Evolutionary conservation across 2,329 filamentous ascomycete genomes (phyloP).

Genomic region (Alternaria dauci): DNA sequence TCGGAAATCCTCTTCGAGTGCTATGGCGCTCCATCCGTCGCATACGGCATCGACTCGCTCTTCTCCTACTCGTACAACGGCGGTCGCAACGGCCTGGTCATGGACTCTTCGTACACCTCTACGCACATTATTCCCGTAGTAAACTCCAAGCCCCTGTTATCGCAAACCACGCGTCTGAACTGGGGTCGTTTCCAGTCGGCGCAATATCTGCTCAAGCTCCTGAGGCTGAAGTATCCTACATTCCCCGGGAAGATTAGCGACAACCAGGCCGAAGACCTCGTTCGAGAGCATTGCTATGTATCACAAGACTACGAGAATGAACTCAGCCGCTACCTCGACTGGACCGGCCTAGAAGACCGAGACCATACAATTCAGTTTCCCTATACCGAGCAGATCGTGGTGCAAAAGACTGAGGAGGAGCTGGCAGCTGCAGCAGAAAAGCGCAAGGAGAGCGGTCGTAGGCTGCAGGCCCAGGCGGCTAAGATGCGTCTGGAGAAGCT

Average conservation of each 20-base stretch:
- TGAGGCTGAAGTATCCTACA: constrained; percentile 88
- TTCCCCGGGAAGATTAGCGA: constrained; percentile 87
- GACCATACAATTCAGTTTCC: constrained; percentile 92
- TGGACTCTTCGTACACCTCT: constrained; percentile 91
- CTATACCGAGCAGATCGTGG: constrained; percentile 86
- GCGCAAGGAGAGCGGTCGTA: constrained; percentile 90
- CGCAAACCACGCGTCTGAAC: constrained; percentile 86
- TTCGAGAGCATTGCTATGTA: constrained; percentile 89
- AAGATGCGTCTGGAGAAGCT: constrained; percentile 97
- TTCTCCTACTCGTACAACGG: constrained; percentile 96
- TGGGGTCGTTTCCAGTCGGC: constrained; percentile 93
- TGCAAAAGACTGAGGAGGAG: constrained; percentile 95
- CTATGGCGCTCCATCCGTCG: constrained; percentile 87
- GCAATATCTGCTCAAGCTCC: constrained; percentile 89
- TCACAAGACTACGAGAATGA: constrained; percentile 85
- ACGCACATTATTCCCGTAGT: constrained; percentile 96
- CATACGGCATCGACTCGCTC: constrained; percentile 94
- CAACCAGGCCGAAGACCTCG: constrained; percentile 85
- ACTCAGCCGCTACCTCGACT: constrained; percentile 79
- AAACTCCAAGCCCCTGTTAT: constrained; percentile 82
- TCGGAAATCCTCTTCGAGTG: constrained; percentile 97
- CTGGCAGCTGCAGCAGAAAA: constrained; percentile 88
- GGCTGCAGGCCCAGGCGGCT: constrained; percentile 93
- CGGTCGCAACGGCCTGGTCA: constrained; percentile 84
- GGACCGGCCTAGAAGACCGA: constrained; percentile 89